Evolutionary conservation across 2,329 filamentous ascomycete species (phyloP).

Genomic region (Pseudocercospora musae): DNA sequence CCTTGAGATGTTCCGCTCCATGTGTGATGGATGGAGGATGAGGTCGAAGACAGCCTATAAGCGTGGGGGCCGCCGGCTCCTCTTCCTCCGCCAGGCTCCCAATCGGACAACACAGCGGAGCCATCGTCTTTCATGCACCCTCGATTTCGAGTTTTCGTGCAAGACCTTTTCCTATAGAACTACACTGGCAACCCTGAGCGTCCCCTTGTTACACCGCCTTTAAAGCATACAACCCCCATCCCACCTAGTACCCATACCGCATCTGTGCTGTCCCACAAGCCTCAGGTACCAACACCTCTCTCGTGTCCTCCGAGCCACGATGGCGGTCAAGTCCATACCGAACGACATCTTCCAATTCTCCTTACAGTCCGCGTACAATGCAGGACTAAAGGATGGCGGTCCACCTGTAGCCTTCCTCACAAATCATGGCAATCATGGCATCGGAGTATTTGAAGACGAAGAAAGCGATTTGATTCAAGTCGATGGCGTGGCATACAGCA

Average conservation of each 20-base stretch:
- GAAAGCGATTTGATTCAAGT: constrained; percentile 37
- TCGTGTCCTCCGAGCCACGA: not conserved
- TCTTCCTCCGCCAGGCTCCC: not conserved
- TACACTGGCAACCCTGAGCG: not conserved
- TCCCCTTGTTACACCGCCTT: not conserved
- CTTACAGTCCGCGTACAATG: constrained; percentile 37
- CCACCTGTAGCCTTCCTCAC: constrained; percentile 37
- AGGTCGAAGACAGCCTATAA: not conserved
- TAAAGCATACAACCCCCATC: not conserved
- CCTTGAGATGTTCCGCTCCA: not conserved
- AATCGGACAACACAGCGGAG: not conserved
- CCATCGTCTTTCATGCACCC: not conserved
- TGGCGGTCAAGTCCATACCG: constrained; percentile 32
- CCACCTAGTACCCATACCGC: no score
- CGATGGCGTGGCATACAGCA: constrained; percentile 35
- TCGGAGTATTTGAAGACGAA: constrained; percentile 39
- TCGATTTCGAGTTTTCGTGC: not conserved
- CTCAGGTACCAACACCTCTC: no score
- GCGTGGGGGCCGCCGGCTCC: not conserved
- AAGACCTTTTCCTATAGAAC: not conserved
- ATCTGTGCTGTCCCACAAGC: no score
- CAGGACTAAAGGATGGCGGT: constrained; percentile 37
- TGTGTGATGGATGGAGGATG: not conserved
- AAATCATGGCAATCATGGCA: constrained; percentile 43
- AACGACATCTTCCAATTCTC: constrained; percentile 48